Base-by-base conservation (phyloP, 306 rosid genomes). In the Luffa aegyptiaca region DNA sequence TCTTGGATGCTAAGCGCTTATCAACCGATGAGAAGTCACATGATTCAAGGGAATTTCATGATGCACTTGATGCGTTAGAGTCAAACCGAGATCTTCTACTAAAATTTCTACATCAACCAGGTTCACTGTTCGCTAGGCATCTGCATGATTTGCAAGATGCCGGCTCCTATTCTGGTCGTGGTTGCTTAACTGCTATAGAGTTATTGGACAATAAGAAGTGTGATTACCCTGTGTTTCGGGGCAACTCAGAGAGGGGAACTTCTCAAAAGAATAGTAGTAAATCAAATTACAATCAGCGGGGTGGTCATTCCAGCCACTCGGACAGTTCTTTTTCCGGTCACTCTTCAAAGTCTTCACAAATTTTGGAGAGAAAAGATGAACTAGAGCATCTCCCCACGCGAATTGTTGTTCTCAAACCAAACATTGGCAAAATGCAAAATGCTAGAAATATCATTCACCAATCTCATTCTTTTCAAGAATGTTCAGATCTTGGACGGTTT, bases 321-420 rank as follows among this genome's bases (percentile, higher is more conserved):
- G 90, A 88, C 78, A 82, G 88, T 82, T 82, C 84, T 42, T 85
- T 87, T 61, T 79, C 65, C 49, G 79, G 85, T 83, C 84, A 75
- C 86, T 85, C 87, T 81, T 88, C 82, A 44, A 86, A 83, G 76
- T 88, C 88, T 58, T 81, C 92, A 31, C 82, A 81, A 51, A 76
- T 82, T 88, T 87, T 81, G 21, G 90, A 84, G 76, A 83, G 86
- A 42, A 86, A 81, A 62, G 73, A 83, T 18, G 86, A 88, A 21
- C 84, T 85, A 73, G 85, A 76, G 78, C 81, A 86, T 62, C 85
- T 46, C 55, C 90, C 97, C 52, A 95, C 93, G 75, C 86, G 89
- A 85, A 95, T 95, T 80, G 97, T 95, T 79, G 93, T 95, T 80
- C 88, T 95, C 69, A 95, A 95, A 79, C 97, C 99, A 37, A 95